Conservation (phyloP, 495 filamentous ascomycete genomes). For the Tuber brumale region DNA sequence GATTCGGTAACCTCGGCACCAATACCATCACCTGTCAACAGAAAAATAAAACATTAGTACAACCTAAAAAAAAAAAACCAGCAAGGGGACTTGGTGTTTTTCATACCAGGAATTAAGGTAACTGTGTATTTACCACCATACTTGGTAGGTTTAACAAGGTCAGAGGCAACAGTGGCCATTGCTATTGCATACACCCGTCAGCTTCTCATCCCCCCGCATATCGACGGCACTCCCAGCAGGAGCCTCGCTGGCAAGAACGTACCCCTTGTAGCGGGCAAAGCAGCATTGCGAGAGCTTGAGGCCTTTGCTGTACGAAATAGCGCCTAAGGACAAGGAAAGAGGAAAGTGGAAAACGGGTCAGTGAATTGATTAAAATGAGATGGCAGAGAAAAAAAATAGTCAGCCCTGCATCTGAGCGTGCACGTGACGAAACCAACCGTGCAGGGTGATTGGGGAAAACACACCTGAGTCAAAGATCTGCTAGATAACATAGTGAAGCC, state of each 20-base stretch:
- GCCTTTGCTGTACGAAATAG: slow-evolving; percentile 37
- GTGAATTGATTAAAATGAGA: slow-evolving; percentile 19
- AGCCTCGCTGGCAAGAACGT: slow-evolving; percentile 18
- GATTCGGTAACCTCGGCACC: slow-evolving; percentile 96
- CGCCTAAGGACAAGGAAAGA: slow-evolving; percentile 24
- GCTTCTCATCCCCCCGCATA: slow-evolving; percentile 25
- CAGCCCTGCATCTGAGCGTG: slow-evolving; percentile 29
- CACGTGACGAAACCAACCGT: slow-evolving; percentile 33
- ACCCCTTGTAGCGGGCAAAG: slow-evolving; percentile 28
- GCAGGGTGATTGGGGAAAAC: slow-evolving; percentile 28
- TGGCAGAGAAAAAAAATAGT: slow-evolving; percentile 17
- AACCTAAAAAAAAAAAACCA: too few species aligned
- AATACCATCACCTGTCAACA: slow-evolving; percentile 73
- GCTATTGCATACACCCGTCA: slow-evolving; percentile 32
- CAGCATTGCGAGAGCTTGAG: slow-evolving; percentile 30
- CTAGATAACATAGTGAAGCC: slow-evolving; percentile 41
- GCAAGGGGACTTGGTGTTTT: slow-evolving; percentile 1
- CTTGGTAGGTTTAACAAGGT: slow-evolving; percentile 66
- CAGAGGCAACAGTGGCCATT: slow-evolving; percentile 41
- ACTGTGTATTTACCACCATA: slow-evolving; percentile 99
- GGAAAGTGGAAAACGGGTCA: slow-evolving; percentile 21
- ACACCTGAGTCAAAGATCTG: slow-evolving; percentile 29
- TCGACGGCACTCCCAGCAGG: not conserved
- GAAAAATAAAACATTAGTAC: slow-evolving; percentile 11
- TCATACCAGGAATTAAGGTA: slow-evolving; percentile 83